Base-by-base conservation (phyloP, 2,329 filamentous ascomycete species). In the Phyllosticta paracitricarpa region DNA sequence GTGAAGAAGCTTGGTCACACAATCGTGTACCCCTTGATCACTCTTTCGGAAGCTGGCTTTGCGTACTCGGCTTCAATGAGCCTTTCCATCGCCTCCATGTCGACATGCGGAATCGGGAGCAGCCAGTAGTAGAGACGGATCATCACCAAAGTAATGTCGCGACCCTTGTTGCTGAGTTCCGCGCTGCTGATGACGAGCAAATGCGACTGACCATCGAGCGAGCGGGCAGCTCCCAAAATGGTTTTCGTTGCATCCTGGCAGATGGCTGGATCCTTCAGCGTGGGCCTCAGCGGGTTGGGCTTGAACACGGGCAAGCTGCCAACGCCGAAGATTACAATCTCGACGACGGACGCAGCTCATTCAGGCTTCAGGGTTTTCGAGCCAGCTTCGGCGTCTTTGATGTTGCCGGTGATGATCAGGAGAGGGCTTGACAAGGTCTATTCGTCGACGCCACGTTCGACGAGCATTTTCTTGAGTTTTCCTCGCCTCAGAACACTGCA, bases 261-360 rank as follows among this genome's bases (percentile, higher is more conserved):
- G 54, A 78, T 65, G 1, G 63, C 67, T 2, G 70, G 66, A 54
- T 78, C 71, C 12, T 66, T 62, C 0, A 75, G 59, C 2, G 65
- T 67, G 2, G 74, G 74, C 4, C 62, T 63, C 7, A 35, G 61
- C 53, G 67, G 55, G 28, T 54, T 65, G n/a, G 26, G 62, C 59
- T 71, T 65, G 17, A 74, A 54, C 19, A 59, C 57, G 0, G 71
- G 70, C 17, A 68, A 65, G 26, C 68, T 70, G 62, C 81, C 81
- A 35, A 84, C 73, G n/a, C 80, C 81, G 28, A 71, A 75, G 56
- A 81, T 64, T 60, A 83, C 77, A 9, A 72, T 69, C 63, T 77
- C 74, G 28, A 78, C 78, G 0, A 72, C 33, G 10, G 33, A 40
- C 10, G 33, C 8, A 40, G 33, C 2, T 17, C 33, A 8, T 40